These are phyloP conservation scores for Saccharum spontaneum DNA, from an alignment of 176 grass and related monocot genomes.

Conservation along the genomic window DNA sequence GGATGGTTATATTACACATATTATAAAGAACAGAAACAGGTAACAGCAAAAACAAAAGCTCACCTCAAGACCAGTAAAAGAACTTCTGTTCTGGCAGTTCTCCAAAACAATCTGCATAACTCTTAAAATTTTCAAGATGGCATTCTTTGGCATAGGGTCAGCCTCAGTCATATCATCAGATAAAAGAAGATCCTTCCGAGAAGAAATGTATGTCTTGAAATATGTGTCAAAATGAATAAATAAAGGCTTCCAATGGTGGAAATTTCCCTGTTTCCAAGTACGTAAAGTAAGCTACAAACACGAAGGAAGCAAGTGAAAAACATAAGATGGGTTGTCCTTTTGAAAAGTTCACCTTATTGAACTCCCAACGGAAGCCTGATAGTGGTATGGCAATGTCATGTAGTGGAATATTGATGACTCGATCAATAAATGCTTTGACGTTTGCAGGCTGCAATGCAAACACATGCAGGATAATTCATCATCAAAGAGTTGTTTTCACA, in stretches of 20 bases:
- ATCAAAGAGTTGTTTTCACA: slow-evolving; percentile 25
- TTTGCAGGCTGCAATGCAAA: slow-evolving; percentile 90
- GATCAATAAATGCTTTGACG: slow-evolving; percentile 96
- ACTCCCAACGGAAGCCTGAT: slow-evolving; percentile 91
- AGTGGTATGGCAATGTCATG: slow-evolving; percentile 98
- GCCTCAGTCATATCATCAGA: slow-evolving; percentile 72
- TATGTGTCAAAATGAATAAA: slow-evolving; percentile 95
- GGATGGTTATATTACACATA: not conserved
- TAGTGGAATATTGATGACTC: slow-evolving; percentile 92
- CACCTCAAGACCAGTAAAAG: slow-evolving; percentile 89
- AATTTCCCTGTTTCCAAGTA: slow-evolving; percentile 79
- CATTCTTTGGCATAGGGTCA: slow-evolving; percentile 85
- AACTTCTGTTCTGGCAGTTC: slow-evolving; percentile 91
- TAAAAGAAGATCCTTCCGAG: slow-evolving; percentile 88
- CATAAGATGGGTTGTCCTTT: not conserved
- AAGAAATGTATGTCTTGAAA: slow-evolving; percentile 91
- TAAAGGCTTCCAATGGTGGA: slow-evolving; percentile 95
- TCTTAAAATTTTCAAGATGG: slow-evolving; percentile 87
- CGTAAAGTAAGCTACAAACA: slow-evolving; percentile 23
- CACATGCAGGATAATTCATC: slow-evolving; percentile 31
- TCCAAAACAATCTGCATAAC: slow-evolving; percentile 96
- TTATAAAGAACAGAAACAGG: slow-evolving; percentile 19
- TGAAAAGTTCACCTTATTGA: slow-evolving; percentile 71
- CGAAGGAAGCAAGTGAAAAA: not conserved
- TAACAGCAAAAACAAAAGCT: slow-evolving; percentile 26